Conservation (phyloP, 805 yeast species). For the Kazachstania bromeliacearum region DNA sequence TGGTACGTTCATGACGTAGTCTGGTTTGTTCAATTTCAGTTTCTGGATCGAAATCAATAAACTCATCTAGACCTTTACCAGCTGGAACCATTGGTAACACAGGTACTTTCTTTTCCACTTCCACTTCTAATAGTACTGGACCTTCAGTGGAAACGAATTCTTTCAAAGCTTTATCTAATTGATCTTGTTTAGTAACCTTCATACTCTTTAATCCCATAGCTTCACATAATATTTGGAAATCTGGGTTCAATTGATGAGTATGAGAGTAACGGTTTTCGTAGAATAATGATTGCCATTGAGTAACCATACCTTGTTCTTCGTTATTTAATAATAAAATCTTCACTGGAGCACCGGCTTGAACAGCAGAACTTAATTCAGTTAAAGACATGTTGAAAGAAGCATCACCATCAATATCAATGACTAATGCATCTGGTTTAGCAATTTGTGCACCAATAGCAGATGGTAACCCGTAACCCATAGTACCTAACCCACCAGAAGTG, state of each 20-base stretch:
- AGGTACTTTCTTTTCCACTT: constrained; percentile 83
- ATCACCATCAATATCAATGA: constrained; percentile 96
- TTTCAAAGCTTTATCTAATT: constrained; percentile 47
- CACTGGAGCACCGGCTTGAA: constrained; percentile 85
- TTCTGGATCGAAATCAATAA: constrained; percentile 75
- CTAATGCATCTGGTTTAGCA: constrained; percentile 88
- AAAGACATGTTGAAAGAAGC: constrained; percentile 98
- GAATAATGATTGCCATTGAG: constrained; percentile 97
- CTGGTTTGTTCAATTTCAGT: constrained; percentile 63
- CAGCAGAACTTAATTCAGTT: constrained; percentile 87
- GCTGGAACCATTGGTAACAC: constrained; percentile 98
- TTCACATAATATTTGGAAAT: constrained; percentile 86
- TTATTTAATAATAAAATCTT: constrained; percentile 85
- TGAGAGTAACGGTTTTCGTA: constrained; percentile 97
- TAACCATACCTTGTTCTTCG: constrained; percentile 99
- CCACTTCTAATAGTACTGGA: constrained; percentile 84
- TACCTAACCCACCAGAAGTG: constrained; percentile 98
- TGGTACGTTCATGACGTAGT: constrained; percentile 63
- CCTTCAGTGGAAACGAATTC: constrained; percentile 69
- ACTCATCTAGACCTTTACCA: constrained; percentile 90
- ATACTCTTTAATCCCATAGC: constrained; percentile 88
- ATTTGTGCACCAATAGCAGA: constrained; percentile 98
- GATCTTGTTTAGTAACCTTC: constrained; percentile 59
- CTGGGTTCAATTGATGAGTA: constrained; percentile 92
- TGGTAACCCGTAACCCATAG: constrained; percentile 97